phyloP scores from a whole-genome alignment of 2,329 filamentous ascomycete species.

The Fusarium clavum region DNA sequence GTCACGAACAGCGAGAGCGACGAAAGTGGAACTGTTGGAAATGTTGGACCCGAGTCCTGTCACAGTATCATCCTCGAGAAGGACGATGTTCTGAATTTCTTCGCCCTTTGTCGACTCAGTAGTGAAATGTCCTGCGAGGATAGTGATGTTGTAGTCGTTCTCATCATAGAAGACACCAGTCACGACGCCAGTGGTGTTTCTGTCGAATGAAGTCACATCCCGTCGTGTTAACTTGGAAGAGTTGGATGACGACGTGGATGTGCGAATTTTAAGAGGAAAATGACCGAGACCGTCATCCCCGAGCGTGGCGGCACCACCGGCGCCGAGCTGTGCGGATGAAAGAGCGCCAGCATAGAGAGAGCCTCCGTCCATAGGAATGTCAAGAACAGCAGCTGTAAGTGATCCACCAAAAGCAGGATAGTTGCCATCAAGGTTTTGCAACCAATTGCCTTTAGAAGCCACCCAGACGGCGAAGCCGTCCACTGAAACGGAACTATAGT shows the following conservation, averaged over 20 bases:
- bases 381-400: slow-evolving; percentile 75
- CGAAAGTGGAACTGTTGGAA: slow-evolving; percentile 78
- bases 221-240: slow-evolving; percentile 60
- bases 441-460: slow-evolving; percentile 85
- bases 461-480: slow-evolving; percentile 93
- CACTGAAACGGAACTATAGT: slow-evolving; percentile 69
- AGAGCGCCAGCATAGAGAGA: slow-evolving; percentile 87
- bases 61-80: slow-evolving; percentile 83
- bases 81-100: slow-evolving; percentile 80
- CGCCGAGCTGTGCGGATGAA: slow-evolving; percentile 77
- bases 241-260: slow-evolving; percentile 46
- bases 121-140: slow-evolving; percentile 88
- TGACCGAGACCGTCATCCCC: slow-evolving; percentile 63
- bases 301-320: slow-evolving; percentile 78
- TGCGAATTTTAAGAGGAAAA: slow-evolving; percentile 68
- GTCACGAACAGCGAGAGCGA: slow-evolving; percentile 74
- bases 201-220: slow-evolving; percentile 53
- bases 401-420: slow-evolving; percentile 77
- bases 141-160: slow-evolving; percentile 80
- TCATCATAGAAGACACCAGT: slow-evolving; percentile 82
- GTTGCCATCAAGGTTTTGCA: slow-evolving; percentile 78
- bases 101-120: slow-evolving; percentile 76
- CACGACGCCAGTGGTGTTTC: slow-evolving; percentile 73
- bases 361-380: slow-evolving; percentile 69
- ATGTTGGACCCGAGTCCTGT: slow-evolving; percentile 76